Conservation (phyloP, 78 protist genomes). For the Bigelowiella natans region DNA sequence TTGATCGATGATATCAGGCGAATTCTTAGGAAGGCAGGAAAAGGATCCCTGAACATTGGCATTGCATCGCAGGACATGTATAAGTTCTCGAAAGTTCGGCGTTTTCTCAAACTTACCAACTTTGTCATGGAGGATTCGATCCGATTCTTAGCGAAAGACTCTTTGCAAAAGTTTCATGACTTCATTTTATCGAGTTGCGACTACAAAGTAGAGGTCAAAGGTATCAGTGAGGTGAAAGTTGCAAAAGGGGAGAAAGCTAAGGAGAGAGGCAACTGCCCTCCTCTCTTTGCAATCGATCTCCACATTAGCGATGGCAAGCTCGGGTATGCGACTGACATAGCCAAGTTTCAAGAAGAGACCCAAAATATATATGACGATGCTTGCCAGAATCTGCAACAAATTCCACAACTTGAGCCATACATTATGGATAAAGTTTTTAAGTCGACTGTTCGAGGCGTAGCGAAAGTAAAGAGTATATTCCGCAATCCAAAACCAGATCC, state of each 20-base stretch:
- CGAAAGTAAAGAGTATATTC: background rate
- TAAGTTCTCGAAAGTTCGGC: background rate
- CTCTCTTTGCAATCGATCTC: background rate
- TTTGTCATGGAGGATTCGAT: background rate
- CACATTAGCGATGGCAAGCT: background rate
- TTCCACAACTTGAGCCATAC: background rate
- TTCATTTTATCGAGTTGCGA: background rate
- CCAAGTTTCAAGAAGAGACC: background rate
- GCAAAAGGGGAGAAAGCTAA: background rate
- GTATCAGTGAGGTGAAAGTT: background rate
- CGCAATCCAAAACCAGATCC: background rate
- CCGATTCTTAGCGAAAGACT: background rate
- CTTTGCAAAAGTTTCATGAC: background rate
- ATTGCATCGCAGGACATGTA: background rate
- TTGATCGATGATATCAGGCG: background rate
- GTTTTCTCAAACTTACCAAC: background rate
- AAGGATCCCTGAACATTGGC: background rate
- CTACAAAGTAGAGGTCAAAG: background rate
- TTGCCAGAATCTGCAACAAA: background rate
- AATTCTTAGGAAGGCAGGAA: background rate
- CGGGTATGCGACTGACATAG: background rate
- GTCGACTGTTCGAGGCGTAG: background rate
- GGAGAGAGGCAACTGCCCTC: background rate
- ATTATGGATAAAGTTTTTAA: background rate
- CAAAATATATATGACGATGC: background rate